phyloP scores from a whole-genome alignment of 257 asterid genomes.

The Anisodus tanguticus region DNA sequence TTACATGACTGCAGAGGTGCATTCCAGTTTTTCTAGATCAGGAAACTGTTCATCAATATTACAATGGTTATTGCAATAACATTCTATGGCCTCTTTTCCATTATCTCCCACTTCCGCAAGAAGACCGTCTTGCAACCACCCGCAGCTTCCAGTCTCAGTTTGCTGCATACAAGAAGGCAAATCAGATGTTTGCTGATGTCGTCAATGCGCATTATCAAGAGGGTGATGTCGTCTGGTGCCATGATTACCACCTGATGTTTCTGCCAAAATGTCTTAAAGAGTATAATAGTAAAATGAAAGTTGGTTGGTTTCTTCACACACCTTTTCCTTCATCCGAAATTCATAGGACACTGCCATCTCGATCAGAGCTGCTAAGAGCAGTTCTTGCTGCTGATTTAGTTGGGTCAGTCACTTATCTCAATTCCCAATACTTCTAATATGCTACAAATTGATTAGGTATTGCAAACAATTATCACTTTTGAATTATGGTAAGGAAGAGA shows the following conservation, averaged over 20 bases:
- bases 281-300: conserved; percentile 72
- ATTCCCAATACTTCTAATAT: neutral
- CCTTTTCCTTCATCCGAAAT: conserved; percentile 93
- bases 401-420: conserved; percentile 57
- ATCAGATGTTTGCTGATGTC: conserved; percentile 87
- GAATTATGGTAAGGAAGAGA: neutral
- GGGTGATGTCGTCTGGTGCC: conserved; percentile 97
- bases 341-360: conserved; percentile 80
- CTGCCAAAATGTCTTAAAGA: conserved; percentile 83
- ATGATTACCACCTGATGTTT: conserved; percentile 90
- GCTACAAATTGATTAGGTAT: conserved; percentile 17
- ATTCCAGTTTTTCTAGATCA: conserved; percentile 89
- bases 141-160: conserved; percentile 90
- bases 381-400: conserved; percentile 92
- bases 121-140: conserved; percentile 92
- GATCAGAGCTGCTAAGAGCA: conserved; percentile 80
- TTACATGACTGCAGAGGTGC: conserved; percentile 61
- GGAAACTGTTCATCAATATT: conserved; percentile 80
- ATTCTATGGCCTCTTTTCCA: conserved; percentile 95
- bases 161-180: conserved; percentile 81
- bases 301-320: conserved; percentile 95
- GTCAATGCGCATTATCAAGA: conserved; percentile 75
- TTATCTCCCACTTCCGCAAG: conserved; percentile 90
- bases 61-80: conserved; percentile 88
- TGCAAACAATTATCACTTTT: neutral